A percentile compares a stretch with the other conserved stretches of the same genome.
phyloP scores from a whole-genome alignment of 192 early-diverging fungal genomes.

The Podochytrium sp. region DNA sequence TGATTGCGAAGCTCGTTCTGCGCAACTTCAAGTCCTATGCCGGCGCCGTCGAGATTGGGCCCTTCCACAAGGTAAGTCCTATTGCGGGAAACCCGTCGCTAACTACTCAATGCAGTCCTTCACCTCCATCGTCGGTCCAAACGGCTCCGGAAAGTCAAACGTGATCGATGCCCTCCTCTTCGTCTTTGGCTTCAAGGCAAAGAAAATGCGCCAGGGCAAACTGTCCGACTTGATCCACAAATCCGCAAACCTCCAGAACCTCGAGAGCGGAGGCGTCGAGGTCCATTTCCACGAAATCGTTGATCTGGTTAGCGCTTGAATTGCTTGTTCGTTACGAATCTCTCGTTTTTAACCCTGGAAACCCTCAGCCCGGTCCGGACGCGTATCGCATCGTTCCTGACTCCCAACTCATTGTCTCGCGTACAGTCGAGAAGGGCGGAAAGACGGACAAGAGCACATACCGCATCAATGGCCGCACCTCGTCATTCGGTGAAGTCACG shows the following conservation, averaged over 20 bases:
- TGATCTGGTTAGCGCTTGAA: slow-evolving; percentile 61
- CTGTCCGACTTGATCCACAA: slow-evolving; percentile 94
- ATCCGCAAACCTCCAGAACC: slow-evolving; percentile 73
- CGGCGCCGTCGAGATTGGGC: slow-evolving; percentile 88
- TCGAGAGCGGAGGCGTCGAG: slow-evolving; percentile 83
- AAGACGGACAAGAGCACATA: slow-evolving; percentile 55
- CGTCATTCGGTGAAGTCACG: slow-evolving; percentile 84
- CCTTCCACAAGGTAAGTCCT: slow-evolving; percentile 87
- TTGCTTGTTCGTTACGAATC: background rate
- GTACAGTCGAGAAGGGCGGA: slow-evolving; percentile 56
- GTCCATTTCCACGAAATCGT: slow-evolving; percentile 92
- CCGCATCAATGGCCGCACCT: slow-evolving; percentile 53
- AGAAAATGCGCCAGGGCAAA: slow-evolving; percentile 96
- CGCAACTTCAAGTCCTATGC: slow-evolving; percentile 97
- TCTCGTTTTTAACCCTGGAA: background rate
- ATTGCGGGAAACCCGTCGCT: background rate
- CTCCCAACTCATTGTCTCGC: slow-evolving; percentile 78
- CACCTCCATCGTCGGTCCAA: slow-evolving; percentile 89
- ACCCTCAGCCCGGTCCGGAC: slow-evolving; percentile 60
- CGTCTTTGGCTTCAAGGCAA: slow-evolving; percentile 97
- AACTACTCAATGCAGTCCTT: slow-evolving; percentile 58
- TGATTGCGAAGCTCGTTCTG: slow-evolving; percentile 85
- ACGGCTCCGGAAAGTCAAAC: slow-evolving; percentile 98
- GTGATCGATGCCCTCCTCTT: slow-evolving; percentile 97
- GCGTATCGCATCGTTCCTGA: slow-evolving; percentile 61